Percentiles rank a stretch among this genome's conserved stretches.
Conservation (phyloP, 202 grass and related monocot genomes). For the Zoysia matrella region DNA sequence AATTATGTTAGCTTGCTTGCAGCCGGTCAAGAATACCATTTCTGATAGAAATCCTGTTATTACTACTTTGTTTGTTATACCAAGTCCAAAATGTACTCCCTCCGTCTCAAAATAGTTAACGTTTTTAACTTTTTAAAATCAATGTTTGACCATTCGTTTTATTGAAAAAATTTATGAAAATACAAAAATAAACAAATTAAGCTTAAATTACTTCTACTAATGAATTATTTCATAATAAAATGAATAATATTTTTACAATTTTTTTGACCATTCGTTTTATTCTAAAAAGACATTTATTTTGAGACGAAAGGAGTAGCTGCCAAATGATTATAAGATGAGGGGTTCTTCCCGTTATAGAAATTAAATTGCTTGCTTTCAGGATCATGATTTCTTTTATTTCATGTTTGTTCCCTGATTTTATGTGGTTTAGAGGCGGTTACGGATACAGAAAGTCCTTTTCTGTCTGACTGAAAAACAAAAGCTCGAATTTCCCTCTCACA, state of each 20-base stretch:
- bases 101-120: no score
- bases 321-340: slow-evolving; percentile 2
- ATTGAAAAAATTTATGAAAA: no score
- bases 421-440: neutral
- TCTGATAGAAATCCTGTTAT: slow-evolving; percentile 14
- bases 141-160: no score
- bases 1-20: no score
- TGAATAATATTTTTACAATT: no score
- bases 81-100: no score
- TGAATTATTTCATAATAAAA: neutral
- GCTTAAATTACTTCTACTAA: no score
- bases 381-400: neutral
- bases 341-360: neutral
- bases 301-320: neutral
- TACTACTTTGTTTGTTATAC: no score
- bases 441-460: neutral
- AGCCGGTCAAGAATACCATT: slow-evolving; percentile 22
- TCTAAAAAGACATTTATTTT: neutral
- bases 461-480: neutral
- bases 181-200: no score
- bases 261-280: no score
- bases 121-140: no score
- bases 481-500: neutral
- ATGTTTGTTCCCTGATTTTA: neutral
- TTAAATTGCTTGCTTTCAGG: slow-evolving; percentile 11